phyloP scores from a whole-genome alignment of 805 yeast genomes.

The Candida vartiovaarae region DNA sequence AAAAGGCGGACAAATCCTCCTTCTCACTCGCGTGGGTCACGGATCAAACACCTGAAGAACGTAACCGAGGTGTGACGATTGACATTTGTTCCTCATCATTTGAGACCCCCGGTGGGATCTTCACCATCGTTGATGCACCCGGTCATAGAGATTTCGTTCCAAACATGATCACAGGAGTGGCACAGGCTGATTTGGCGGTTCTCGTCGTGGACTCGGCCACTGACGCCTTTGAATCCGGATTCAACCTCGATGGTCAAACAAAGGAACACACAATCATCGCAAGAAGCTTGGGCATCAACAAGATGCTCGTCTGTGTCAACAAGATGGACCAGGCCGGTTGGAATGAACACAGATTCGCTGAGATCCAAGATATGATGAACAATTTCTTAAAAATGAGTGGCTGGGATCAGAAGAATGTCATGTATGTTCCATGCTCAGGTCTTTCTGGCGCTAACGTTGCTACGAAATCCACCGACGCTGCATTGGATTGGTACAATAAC shows the following conservation, averaged over 20 bases:
- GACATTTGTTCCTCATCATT: conserved; percentile 91
- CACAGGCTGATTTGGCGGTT: conserved; percentile 90
- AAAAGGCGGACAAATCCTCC: conserved; percentile 95
- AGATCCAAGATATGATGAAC: conserved; percentile 68
- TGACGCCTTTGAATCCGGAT: conserved; percentile 95
- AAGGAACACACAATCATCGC: conserved; percentile 92
- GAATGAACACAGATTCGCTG: conserved; percentile 75
- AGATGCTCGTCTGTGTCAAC: conserved; percentile 85
- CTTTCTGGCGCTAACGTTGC: conserved; percentile 92
- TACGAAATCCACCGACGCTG: conserved; percentile 56
- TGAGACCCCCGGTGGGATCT: conserved; percentile 85
- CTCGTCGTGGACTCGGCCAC: conserved; percentile 87
- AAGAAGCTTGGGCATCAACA: conserved; percentile 82
- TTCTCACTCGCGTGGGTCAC: conserved; percentile 98
- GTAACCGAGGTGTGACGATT: conserved; percentile 96
- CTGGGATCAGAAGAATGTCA: conserved; percentile 73
- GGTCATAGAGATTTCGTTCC: conserved; percentile 96
- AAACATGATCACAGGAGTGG: conserved; percentile 93
- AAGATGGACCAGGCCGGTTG: conserved; percentile 93
- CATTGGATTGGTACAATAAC: conserved; percentile 41
- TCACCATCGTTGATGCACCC: conserved; percentile 91
- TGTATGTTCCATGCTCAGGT: conserved; percentile 89
- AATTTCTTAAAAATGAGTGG: conserved; percentile 83
- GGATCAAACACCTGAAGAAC: conserved; percentile 93
- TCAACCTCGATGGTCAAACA: conserved; percentile 92